Conservation (phyloP, 2,329 filamentous ascomycete species). For the Bipolaris zeicola region DNA sequence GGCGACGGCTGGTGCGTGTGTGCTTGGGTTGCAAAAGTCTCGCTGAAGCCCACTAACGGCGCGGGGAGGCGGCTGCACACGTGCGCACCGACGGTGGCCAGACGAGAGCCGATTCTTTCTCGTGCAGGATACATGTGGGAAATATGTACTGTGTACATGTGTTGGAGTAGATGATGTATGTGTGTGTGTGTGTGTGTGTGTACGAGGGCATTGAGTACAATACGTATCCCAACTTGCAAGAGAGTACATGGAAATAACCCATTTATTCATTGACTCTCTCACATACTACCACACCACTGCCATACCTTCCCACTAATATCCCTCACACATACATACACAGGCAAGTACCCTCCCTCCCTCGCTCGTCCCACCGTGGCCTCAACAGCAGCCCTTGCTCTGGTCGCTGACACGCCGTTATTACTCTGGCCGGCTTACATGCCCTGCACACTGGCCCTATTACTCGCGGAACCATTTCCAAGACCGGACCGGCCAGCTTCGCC, state of each 20-base stretch:
- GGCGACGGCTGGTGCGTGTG: conserved; percentile 2
- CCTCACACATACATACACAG: too few species aligned
- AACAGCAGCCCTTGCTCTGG: neutral
- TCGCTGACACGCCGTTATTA: neutral
- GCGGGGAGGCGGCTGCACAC: conserved; percentile 18
- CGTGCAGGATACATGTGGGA: neutral
- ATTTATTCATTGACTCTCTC: too few species aligned
- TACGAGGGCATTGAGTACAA: too few species aligned
- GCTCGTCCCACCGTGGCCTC: neutral
- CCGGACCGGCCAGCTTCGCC: conserved; percentile 2
- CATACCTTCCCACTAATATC: too few species aligned
- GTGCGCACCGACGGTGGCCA: conserved; percentile 2
- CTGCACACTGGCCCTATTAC: conserved; percentile 2
- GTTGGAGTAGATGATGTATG: too few species aligned
- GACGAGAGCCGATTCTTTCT: neutral
- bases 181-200: too few species aligned
- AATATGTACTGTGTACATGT: too few species aligned
- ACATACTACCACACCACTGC: too few species aligned
- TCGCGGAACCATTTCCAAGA: neutral
- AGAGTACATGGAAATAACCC: too few species aligned
- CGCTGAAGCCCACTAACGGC: conserved; percentile 13
- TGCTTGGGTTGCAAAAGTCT: conserved; percentile 13
- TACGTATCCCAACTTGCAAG: too few species aligned
- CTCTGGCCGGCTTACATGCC: conserved; percentile 5
- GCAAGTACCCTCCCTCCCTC: too few species aligned